Evolutionary conservation across 768 basidiomycete species (phyloP).

Genomic region (Leucogyrophana mollusca): DNA sequence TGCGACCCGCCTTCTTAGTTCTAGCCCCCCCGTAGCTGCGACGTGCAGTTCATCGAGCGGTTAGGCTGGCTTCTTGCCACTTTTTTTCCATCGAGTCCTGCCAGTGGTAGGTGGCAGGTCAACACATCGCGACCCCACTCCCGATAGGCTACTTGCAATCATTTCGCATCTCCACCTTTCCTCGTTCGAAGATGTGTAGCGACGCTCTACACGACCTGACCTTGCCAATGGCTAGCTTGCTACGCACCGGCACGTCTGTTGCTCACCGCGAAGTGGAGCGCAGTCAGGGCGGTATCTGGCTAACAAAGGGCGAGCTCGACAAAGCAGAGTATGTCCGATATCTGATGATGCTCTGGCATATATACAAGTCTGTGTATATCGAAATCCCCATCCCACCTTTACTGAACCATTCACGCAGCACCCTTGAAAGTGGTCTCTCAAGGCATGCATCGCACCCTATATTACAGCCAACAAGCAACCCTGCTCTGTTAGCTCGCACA

Average conservation of each 20-base stretch:
- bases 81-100: too few relatives aligned
- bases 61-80: too few relatives aligned
- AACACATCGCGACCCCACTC: too few relatives aligned
- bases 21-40: too few relatives aligned
- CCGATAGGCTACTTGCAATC: neutral
- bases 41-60: too few relatives aligned
- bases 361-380: too few relatives aligned
- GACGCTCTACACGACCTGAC: constrained; percentile 18
- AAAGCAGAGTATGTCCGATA: constrained; percentile 67
- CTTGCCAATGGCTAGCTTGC: constrained; percentile 34
- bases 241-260: constrained; percentile 36
- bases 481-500: constrained; percentile 62
- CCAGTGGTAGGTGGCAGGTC: too few relatives aligned
- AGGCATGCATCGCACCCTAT: constrained; percentile 59
- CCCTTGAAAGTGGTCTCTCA: constrained; percentile 57
- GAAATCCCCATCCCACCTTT: constrained; percentile 26
- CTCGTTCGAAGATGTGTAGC: neutral
- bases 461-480: constrained; percentile 70
- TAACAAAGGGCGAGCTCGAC: constrained; percentile 57
- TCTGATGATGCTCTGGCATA: constrained; percentile 76
- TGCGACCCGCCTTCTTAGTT: too few relatives aligned
- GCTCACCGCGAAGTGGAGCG: constrained; percentile 61
- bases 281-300: constrained; percentile 53
- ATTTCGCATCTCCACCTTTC: neutral
- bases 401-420: constrained; percentile 29